phyloP scores from a whole-genome alignment of 2,329 filamentous ascomycete species.

The Neospermospora avenae region DNA sequence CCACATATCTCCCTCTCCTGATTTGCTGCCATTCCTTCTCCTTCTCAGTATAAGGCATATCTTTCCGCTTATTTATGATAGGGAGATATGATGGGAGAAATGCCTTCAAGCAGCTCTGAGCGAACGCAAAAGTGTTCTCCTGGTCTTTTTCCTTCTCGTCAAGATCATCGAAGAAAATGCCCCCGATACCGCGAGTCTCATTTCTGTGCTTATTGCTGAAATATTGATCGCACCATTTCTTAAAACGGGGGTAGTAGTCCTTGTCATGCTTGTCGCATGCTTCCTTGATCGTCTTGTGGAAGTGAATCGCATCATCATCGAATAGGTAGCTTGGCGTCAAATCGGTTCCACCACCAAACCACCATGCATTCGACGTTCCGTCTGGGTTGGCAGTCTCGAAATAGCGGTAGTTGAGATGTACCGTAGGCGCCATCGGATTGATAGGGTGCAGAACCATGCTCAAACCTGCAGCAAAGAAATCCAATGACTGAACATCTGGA shows the following conservation, averaged over 20 bases:
- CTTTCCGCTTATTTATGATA: slow-evolving; percentile 82
- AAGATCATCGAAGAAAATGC: slow-evolving; percentile 98
- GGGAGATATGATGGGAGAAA: slow-evolving; percentile 91
- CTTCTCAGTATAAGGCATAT: slow-evolving; percentile 81
- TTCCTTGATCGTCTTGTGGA: slow-evolving; percentile 90
- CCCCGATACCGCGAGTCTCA: slow-evolving; percentile 84
- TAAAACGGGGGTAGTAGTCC: slow-evolving; percentile 89
- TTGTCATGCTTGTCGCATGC: slow-evolving; percentile 92
- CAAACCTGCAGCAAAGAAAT: slow-evolving; percentile 93
- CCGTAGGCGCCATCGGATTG: slow-evolving; percentile 96
- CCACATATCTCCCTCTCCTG: slow-evolving; percentile 89
- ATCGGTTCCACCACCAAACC: slow-evolving; percentile 96
- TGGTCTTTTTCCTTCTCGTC: slow-evolving; percentile 83
- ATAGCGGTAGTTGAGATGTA: slow-evolving; percentile 97
- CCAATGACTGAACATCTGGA: slow-evolving; percentile 73
- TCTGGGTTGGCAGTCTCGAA: slow-evolving; percentile 91
- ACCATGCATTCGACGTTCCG: slow-evolving; percentile 84
- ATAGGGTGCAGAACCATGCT: slow-evolving; percentile 90
- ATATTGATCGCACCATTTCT: slow-evolving; percentile 98
- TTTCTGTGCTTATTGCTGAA: slow-evolving; percentile 90
- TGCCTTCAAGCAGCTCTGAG: slow-evolving; percentile 77
- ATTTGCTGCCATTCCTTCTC: slow-evolving; percentile 98
- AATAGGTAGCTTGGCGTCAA: slow-evolving; percentile 92
- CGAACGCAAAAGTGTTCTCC: slow-evolving; percentile 86
- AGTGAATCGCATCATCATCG: slow-evolving; percentile 95